Conservation (phyloP, 164 flowering plant genomes). For the Vitis labrusca region DNA sequence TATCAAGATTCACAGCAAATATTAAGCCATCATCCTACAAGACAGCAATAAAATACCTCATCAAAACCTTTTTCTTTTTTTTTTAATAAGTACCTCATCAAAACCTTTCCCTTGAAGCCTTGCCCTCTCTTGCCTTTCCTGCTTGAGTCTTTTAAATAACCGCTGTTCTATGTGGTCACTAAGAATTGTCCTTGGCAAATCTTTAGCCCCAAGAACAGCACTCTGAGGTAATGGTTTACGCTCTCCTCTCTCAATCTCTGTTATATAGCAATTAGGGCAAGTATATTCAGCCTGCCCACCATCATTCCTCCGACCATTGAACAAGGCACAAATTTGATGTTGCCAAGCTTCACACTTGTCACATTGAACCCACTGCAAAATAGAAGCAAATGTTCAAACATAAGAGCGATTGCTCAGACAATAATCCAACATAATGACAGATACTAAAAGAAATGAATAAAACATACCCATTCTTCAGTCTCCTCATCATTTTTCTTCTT, state of each 20-base stretch:
- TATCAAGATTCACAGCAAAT: constrained; percentile 4
- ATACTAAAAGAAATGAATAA: background rate
- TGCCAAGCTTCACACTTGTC: constrained; percentile 99
- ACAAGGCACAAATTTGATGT: constrained; percentile 97
- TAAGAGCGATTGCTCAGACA: background rate
- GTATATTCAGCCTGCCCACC: constrained; percentile 99
- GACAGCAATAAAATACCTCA: constrained; percentile 48
- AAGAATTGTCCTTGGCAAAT: constrained; percentile 89
- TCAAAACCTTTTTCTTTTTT: constrained; percentile 31
- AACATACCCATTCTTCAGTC: constrained; percentile 93
- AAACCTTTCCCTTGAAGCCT: constrained; percentile 45
- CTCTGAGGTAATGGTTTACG: constrained; percentile 93
- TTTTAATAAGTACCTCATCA: constrained; percentile 59
- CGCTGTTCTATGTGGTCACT: constrained; percentile 97
- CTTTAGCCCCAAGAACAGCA: constrained; percentile 99
- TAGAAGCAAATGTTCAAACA: constrained; percentile 1
- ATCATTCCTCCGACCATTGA: constrained; percentile 95
- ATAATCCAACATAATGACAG: background rate
- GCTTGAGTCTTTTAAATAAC: constrained; percentile 62
- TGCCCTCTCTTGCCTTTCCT: constrained; percentile 89
- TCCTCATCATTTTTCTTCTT: constrained; percentile 97
- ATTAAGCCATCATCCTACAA: background rate
- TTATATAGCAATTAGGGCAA: constrained; percentile 91
- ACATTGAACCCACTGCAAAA: constrained; percentile 98
- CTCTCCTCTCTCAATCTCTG: constrained; percentile 81